phyloP scores from a whole-genome alignment of 129 eudicot genomes.

The Calendula officinalis region DNA sequence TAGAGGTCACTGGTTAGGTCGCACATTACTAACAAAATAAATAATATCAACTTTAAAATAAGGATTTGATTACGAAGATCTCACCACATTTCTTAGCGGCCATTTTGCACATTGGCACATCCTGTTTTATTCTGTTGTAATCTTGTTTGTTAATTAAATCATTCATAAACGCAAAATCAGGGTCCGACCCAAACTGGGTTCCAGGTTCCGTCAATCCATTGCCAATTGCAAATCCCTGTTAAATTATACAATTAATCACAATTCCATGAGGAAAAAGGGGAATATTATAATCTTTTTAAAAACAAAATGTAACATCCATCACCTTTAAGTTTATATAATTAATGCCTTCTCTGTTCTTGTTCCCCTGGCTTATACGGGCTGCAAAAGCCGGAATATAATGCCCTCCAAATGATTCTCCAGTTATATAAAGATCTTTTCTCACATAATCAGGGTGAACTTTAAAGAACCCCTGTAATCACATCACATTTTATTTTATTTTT shows the following conservation, averaged over 20 bases:
- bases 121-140: conserved; percentile 29
- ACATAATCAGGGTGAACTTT: conserved; percentile 58
- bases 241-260: conserved; percentile 11
- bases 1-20: too few relatives aligned
- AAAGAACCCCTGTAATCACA: conserved; percentile 55
- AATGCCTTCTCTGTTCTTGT: conserved; percentile 63
- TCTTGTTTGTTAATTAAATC: conserved; percentile 37
- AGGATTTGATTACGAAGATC: background rate
- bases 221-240: conserved; percentile 85
- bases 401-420: conserved; percentile 92
- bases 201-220: conserved; percentile 77
- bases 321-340: conserved; percentile 71
- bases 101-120: conserved; percentile 42
- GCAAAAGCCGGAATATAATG: conserved; percentile 92
- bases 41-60: too few relatives aligned
- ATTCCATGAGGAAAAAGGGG: background rate
- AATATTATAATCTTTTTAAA: background rate
- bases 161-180: conserved; percentile 56
- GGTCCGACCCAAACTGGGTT: conserved; percentile 59
- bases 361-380: conserved; percentile 65
- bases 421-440: conserved; percentile 63
- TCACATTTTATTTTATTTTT: background rate
- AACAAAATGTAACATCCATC: background rate
- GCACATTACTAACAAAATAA: too few relatives aligned
- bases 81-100: conserved; percentile 70